Conservation (phyloP, 2,329 filamentous ascomycete genomes). For the Ceratocystis albifundus region DNA sequence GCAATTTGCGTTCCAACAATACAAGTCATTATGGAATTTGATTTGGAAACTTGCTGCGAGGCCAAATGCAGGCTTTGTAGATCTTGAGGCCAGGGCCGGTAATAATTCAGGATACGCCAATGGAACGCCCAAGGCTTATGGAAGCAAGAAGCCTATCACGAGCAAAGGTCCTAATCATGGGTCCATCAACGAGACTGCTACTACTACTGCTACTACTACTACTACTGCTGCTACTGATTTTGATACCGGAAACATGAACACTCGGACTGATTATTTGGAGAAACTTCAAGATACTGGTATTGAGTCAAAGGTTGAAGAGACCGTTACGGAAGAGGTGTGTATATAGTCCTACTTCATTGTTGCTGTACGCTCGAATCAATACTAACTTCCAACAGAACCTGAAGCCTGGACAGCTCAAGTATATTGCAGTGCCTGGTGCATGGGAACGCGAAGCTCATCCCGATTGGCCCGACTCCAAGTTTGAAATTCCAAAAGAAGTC, state of each 20-base stretch:
- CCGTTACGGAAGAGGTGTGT: constrained; percentile 18
- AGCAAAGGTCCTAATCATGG: constrained; percentile 20
- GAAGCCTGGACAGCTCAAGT: constrained; percentile 22
- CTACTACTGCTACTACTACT: constrained; percentile 18
- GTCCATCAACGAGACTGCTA: constrained; percentile 20
- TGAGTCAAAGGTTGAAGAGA: constrained; percentile 9
- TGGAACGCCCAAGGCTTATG: constrained; percentile 21
- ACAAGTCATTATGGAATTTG: constrained; percentile 23
- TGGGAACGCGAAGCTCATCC: constrained; percentile 25
- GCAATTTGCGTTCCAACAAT: constrained; percentile 23
- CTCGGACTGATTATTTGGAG: constrained; percentile 11
- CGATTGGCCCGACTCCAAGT: constrained; percentile 25
- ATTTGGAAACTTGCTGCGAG: constrained; percentile 23
- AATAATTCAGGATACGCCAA: constrained; percentile 15
- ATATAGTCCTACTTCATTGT: not conserved
- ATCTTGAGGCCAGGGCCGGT: constrained; percentile 20
- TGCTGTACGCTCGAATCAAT: not conserved
- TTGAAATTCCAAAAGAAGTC: constrained; percentile 24
- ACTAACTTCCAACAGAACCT: constrained; percentile 17
- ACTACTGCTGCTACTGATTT: constrained; percentile 14
- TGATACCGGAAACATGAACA: constrained; percentile 19
- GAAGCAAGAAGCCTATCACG: constrained; percentile 22
- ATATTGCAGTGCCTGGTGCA: constrained; percentile 24
- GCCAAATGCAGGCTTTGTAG: constrained; percentile 22
- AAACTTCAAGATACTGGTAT: constrained; percentile 16